phyloP scores from a whole-genome alignment of 1,139 yeast species.

The Waltiozyma solani region DNA sequence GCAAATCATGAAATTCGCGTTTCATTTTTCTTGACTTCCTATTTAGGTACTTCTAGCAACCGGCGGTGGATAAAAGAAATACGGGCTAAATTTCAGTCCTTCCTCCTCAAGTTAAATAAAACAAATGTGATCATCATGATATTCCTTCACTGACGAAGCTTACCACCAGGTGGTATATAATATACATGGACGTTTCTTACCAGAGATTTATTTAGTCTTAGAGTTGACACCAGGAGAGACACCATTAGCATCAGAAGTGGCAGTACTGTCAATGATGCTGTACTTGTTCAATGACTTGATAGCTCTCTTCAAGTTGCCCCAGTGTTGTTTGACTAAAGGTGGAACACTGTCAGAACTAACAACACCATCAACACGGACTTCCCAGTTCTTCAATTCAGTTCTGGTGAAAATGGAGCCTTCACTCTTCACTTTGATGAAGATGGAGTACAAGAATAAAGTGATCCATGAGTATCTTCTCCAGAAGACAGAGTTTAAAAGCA shows the following conservation, averaged over 20 bases:
- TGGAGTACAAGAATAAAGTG: slow-evolving; percentile 44
- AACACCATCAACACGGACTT: slow-evolving; percentile 59
- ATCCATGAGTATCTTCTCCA: slow-evolving; percentile 58
- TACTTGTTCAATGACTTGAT: slow-evolving; percentile 20
- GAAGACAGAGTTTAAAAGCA: slow-evolving; percentile 45
- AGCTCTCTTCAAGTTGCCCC: slow-evolving; percentile 47
- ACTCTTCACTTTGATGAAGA: slow-evolving; percentile 69
- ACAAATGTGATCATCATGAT: too few species aligned
- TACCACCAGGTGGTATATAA: too few species aligned
- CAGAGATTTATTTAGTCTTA: background rate
- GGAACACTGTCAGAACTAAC: slow-evolving; percentile 53
- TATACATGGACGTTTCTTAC: too few species aligned
- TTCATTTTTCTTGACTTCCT: too few species aligned
- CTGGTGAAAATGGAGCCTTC: slow-evolving; percentile 72
- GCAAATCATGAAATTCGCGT: too few species aligned
- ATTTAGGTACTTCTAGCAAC: too few species aligned
- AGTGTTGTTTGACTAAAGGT: slow-evolving; percentile 41
- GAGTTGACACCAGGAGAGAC: background rate
- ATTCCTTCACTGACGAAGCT: too few species aligned
- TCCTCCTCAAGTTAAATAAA: too few species aligned
- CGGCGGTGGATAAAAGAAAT: too few species aligned
- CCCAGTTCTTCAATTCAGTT: slow-evolving; percentile 59
- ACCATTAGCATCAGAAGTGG: background rate
- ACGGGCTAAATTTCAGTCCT: too few species aligned
- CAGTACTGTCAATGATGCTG: slow-evolving; percentile 12